These are phyloP conservation scores for Colletotrichum eleusines DNA, from an alignment of 2,329 filamentous ascomycete genomes.

Conservation along the genomic window DNA sequence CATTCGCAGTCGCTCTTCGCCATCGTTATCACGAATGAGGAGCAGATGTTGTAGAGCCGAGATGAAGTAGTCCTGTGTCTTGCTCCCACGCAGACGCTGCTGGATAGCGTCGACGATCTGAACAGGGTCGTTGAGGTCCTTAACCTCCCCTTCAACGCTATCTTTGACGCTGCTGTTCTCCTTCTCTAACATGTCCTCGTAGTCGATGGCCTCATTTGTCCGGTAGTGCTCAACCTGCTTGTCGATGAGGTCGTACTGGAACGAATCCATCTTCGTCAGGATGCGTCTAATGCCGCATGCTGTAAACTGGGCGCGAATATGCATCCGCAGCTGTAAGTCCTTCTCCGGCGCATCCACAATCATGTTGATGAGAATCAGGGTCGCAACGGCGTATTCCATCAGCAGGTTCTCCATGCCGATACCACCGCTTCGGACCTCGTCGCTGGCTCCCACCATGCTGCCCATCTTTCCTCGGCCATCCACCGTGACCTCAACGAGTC, in stretches of 20 bases:
- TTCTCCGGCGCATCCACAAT: constrained; percentile 90
- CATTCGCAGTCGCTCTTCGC: constrained; percentile 92
- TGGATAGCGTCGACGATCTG: constrained; percentile 97
- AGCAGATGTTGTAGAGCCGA: constrained; percentile 96
- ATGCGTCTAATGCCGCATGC: constrained; percentile 96
- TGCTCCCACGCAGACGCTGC: constrained; percentile 82
- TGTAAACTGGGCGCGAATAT: constrained; percentile 95
- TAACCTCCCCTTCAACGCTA: constrained; percentile 84
- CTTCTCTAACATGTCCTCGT: constrained; percentile 94
- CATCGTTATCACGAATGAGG: constrained; percentile 90
- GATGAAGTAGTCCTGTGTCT: constrained; percentile 94
- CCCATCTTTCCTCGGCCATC: constrained; percentile 99
- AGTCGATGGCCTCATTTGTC: constrained; percentile 96
- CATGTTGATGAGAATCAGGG: constrained; percentile 96
- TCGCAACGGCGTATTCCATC: constrained; percentile 98
- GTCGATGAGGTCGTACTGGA: constrained; percentile 98
- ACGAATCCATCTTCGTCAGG: constrained; percentile 95
- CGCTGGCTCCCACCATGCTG: constrained; percentile 94
- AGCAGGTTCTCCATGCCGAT: constrained; percentile 99
- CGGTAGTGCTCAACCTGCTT: constrained; percentile 97
- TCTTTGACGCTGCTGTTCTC: constrained; percentile 94
- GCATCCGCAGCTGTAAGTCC: constrained; percentile 90
- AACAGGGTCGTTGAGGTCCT: constrained; percentile 90
- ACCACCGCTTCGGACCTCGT: constrained; percentile 94
- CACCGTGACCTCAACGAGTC: constrained; percentile 95